phyloP scores from a whole-genome alignment of 2,329 filamentous ascomycete genomes.

The Alternaria tenuissima region DNA sequence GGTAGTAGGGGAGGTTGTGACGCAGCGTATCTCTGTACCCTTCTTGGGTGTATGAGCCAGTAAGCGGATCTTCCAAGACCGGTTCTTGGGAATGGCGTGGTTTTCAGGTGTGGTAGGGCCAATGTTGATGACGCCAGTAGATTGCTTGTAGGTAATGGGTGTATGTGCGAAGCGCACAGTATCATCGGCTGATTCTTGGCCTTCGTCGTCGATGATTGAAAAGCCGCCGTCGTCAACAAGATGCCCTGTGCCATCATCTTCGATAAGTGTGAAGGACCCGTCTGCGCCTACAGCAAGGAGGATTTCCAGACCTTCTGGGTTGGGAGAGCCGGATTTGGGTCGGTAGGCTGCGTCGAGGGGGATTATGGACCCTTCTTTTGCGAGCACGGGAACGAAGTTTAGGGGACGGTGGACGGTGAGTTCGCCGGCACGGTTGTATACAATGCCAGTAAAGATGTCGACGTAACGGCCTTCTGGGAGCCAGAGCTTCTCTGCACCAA shows the following conservation, averaged over 20 bases:
- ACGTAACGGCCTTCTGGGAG: conserved; percentile 63
- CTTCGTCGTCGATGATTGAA: conserved; percentile 54
- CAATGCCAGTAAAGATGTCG: conserved; percentile 65
- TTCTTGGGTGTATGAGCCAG: conserved; percentile 36
- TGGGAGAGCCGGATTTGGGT: conserved; percentile 58
- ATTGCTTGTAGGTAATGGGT: conserved; percentile 50
- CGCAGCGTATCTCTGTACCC: conserved; percentile 33
- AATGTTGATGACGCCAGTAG: conserved; percentile 46
- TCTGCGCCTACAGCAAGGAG: conserved; percentile 57
- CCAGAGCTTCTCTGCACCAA: conserved; percentile 63
- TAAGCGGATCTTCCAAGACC: conserved; percentile 45
- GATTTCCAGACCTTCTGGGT: conserved; percentile 60
- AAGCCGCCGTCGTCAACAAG: conserved; percentile 49
- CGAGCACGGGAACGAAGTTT: conserved; percentile 62
- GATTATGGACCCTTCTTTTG: conserved; percentile 65
- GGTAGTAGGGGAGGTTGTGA: conserved; percentile 31
- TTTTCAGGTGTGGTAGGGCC: conserved; percentile 41
- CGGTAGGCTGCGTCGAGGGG: conserved; percentile 59
- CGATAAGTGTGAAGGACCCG: conserved; percentile 59
- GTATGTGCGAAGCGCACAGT: conserved; percentile 45
- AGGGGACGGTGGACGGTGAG: conserved; percentile 62
- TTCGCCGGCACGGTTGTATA: conserved; percentile 66
- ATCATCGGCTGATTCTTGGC: conserved; percentile 24
- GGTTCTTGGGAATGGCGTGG: conserved; percentile 36
- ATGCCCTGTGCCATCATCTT: conserved; percentile 55